Percentiles rank a stretch among this genome's conserved stretches.
phyloP scores from a whole-genome alignment of 202 grass and related monocot genomes.

The Carex arenaria region DNA sequence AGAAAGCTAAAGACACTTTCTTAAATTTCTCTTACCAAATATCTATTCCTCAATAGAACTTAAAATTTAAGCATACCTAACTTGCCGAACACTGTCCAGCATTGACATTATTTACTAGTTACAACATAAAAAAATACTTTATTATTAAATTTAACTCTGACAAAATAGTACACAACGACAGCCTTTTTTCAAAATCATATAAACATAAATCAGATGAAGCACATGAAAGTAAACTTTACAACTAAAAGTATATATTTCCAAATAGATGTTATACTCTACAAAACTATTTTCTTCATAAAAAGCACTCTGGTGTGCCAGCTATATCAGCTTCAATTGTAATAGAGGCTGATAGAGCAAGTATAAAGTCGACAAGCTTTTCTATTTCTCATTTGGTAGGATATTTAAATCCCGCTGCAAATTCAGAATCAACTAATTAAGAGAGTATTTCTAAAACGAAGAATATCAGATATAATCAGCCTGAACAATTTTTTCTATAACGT shows the following conservation, averaged over 20 bases:
- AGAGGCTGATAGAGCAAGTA: neutral
- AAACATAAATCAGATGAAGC: neutral
- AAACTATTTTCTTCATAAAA: neutral
- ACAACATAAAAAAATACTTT: neutral
- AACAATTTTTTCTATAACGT: constrained; percentile 77
- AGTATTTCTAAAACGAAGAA: neutral
- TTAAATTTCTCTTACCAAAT: too few relatives aligned
- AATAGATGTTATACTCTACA: neutral
- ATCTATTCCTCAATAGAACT: fast-evolving
- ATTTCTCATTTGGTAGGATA: neutral
- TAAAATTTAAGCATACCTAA: too few relatives aligned
- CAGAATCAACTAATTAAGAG: neutral
- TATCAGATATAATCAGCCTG: constrained; percentile 78
- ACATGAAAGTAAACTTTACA: constrained; percentile 8
- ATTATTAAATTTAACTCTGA: constrained; percentile 4
- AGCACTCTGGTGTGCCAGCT: neutral
- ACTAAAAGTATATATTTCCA: neutral
- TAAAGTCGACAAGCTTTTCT: neutral
- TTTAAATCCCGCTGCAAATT: neutral
- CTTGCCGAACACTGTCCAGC: too few relatives aligned
- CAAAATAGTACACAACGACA: neutral
- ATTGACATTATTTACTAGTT: neutral
- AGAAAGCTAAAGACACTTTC: too few relatives aligned
- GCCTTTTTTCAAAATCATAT: neutral
- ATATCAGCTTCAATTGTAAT: neutral